Percentiles rank a stretch among this genome's conserved stretches.
Evolutionary conservation across 2,329 filamentous ascomycete species (phyloP).

Genomic region (Aphanocladium album): DNA sequence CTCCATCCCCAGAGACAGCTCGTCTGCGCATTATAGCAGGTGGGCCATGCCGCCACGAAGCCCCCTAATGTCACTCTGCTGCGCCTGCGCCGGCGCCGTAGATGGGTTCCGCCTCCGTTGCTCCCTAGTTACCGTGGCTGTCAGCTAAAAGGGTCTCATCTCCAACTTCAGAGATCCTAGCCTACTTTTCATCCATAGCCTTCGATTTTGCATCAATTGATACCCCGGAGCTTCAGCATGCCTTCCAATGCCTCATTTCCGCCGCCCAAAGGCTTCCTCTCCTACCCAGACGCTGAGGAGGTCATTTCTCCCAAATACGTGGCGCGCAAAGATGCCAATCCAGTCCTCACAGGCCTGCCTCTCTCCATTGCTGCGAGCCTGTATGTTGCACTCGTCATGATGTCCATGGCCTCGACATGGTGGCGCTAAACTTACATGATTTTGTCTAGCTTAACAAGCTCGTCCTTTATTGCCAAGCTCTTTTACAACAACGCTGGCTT

Average conservation of each 20-base stretch:
- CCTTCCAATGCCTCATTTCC: not conserved
- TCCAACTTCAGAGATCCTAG: too few species aligned
- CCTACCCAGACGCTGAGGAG: slow-evolving; percentile 7
- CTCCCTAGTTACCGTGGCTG: not conserved
- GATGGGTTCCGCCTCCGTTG: not conserved
- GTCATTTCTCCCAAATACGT: slow-evolving; percentile 5
- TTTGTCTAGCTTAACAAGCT: slow-evolving; percentile 50
- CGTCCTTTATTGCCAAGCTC: slow-evolving; percentile 55
- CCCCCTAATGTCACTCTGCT: too few species aligned
- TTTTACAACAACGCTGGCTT: slow-evolving; percentile 68
- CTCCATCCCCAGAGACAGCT: too few species aligned
- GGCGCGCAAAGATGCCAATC: slow-evolving; percentile 7
- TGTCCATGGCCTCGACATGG: not conserved
- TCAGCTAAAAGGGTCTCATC: not conserved
- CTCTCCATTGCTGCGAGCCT: slow-evolving; percentile 7
- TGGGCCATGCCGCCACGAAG: too few species aligned
- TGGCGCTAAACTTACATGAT: not conserved
- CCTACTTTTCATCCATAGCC: not conserved
- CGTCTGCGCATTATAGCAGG: too few species aligned
- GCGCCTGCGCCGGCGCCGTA: too few species aligned
- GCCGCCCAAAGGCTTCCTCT: slow-evolving; percentile 6
- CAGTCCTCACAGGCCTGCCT: slow-evolving; percentile 5
- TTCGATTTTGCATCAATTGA: not conserved
- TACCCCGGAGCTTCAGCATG: not conserved
- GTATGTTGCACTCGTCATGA: not conserved